These are phyloP conservation scores for Diaporthe sp. DNA, from an alignment of 2,329 filamentous ascomycete species.

Conservation along the genomic window DNA sequence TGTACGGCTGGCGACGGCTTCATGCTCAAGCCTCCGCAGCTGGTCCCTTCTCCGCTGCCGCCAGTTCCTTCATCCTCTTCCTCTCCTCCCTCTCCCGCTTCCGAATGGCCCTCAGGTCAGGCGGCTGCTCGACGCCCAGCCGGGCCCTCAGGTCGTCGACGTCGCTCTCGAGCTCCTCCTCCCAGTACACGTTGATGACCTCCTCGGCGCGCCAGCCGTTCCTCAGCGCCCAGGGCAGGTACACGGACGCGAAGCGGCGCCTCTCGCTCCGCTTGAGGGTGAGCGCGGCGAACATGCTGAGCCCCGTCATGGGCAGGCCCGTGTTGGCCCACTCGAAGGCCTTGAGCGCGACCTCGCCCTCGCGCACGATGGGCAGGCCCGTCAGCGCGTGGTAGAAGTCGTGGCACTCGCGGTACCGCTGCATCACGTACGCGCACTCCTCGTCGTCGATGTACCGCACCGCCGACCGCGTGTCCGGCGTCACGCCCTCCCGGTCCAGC, in stretches of 20 bases:
- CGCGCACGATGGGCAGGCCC: conserved; percentile 89
- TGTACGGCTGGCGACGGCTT: not conserved
- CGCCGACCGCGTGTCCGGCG: conserved; percentile 85
- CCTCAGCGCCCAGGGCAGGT: conserved; percentile 90
- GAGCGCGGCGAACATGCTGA: conserved; percentile 87
- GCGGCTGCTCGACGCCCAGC: conserved; percentile 88
- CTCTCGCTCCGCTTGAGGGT: conserved; percentile 89
- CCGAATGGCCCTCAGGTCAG: conserved; percentile 85
- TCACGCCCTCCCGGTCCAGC: conserved; percentile 95
- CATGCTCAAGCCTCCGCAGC: not conserved
- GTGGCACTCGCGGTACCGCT: conserved; percentile 96
- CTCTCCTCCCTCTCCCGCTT: conserved; percentile 78
- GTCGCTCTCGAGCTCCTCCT: conserved; percentile 90
- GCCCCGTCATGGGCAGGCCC: conserved; percentile 91
- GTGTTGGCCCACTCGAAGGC: conserved; percentile 98
- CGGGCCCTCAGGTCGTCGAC: conserved; percentile 81
- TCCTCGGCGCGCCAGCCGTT: conserved; percentile 85
- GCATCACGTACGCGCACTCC: conserved; percentile 98
- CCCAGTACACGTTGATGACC: conserved; percentile 98
- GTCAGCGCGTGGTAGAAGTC: conserved; percentile 98
- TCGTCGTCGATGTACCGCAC: conserved; percentile 95
- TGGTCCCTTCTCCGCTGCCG: not conserved
- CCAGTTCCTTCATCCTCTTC: conserved; percentile 71
- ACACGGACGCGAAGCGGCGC: conserved; percentile 78
- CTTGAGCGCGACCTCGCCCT: conserved; percentile 97